A percentile compares a stretch with the other conserved stretches of the same genome.
Evolutionary conservation across 768 basidiomycete species (phyloP).

Genomic region (Lyophyllum decastes): DNA sequence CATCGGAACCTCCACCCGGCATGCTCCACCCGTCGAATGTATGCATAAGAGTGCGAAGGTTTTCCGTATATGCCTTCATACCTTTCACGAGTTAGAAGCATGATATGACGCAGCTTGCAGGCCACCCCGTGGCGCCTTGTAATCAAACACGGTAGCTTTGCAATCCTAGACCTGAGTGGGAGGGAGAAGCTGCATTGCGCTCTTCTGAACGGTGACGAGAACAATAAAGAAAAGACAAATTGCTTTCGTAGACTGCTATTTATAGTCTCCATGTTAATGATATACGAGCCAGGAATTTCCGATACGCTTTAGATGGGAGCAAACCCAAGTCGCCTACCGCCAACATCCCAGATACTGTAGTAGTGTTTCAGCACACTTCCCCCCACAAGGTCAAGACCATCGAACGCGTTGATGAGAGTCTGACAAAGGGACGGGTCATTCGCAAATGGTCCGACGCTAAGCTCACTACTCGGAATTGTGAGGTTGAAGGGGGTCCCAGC

Average conservation of each 20-base stretch:
- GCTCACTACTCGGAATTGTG: constrained; percentile 57
- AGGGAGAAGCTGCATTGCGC: no score
- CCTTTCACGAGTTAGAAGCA: no score
- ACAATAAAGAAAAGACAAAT: no score
- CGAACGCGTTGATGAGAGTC: constrained; percentile 61
- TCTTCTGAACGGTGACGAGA: no score
- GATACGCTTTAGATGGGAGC: constrained; percentile 37
- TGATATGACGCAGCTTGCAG: no score
- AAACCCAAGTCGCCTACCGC: constrained; percentile 50
- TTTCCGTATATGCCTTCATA: no score
- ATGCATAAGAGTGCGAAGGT: no score
- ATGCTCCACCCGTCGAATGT: no score
- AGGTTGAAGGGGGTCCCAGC: constrained; percentile 51
- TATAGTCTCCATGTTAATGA: not conserved
- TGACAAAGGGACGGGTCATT: constrained; percentile 51
- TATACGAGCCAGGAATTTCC: not conserved
- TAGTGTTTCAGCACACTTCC: constrained; percentile 61
- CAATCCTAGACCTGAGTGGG: no score
- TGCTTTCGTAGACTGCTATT: not conserved
- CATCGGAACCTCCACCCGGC: not conserved
- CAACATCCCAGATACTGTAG: constrained; percentile 61
- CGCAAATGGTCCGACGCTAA: constrained; percentile 59
- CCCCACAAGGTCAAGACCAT: constrained; percentile 51
- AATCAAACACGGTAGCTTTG: no score
- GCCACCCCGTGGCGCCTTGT: no score